Evolutionary conservation across 2,329 filamentous ascomycete genomes (phyloP).

Genomic region (Aspergillus sclerotialis): DNA sequence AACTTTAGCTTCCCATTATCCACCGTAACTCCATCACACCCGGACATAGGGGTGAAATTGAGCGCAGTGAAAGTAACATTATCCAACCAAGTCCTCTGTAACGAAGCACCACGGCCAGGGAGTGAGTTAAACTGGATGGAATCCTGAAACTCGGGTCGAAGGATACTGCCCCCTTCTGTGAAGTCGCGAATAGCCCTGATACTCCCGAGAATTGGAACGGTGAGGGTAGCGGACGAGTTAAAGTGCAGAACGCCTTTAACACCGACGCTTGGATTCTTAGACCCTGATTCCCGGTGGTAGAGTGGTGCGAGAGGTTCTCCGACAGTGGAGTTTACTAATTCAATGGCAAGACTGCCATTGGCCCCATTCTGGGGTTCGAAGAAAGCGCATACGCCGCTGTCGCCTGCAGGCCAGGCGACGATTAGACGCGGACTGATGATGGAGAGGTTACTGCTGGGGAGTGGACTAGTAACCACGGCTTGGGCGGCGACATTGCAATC

Average conservation of each 20-base stretch:
- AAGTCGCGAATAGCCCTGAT: conserved; percentile 58
- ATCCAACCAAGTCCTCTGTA: conserved; percentile 56
- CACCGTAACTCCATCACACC: conserved; percentile 29
- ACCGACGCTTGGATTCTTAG: conserved; percentile 42
- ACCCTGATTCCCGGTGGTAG: conserved; percentile 24
- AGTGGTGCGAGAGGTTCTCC: conserved; percentile 44
- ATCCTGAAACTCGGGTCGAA: conserved; percentile 50
- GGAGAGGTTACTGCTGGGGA: conserved; percentile 46
- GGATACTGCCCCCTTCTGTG: conserved; percentile 49
- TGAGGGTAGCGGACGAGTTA: conserved; percentile 51
- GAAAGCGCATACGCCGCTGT: conserved; percentile 53
- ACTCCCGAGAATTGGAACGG: conserved; percentile 54
- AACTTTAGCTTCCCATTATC: conserved; percentile 42
- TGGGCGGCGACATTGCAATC: conserved; percentile 56
- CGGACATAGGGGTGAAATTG: conserved; percentile 35
- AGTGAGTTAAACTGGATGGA: conserved; percentile 39
- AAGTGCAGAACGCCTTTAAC: conserved; percentile 49
- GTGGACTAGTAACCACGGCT: conserved; percentile 54
- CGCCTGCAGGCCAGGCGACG: conserved; percentile 59
- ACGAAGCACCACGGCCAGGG: conserved; percentile 38
- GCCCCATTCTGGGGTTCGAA: conserved; percentile 49
- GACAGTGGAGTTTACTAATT: conserved; percentile 44
- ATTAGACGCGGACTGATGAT: conserved; percentile 54
- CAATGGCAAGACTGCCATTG: conserved; percentile 49
- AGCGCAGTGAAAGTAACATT: conserved; percentile 52